Evolutionary conservation across 352 stramenopile species (phyloP).

Genomic region (Globisporangium echinulatum): DNA sequence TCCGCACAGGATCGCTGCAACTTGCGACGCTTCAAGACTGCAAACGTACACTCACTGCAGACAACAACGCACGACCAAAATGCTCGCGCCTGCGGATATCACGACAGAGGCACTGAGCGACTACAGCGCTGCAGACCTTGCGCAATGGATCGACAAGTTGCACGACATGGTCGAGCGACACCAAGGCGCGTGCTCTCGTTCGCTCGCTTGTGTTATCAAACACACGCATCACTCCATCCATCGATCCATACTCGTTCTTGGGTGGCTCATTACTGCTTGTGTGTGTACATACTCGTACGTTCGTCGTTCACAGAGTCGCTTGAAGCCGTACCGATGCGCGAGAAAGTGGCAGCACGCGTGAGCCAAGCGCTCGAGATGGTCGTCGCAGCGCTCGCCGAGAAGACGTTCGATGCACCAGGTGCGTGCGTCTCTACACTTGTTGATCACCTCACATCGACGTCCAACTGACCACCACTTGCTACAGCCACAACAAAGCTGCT

Average conservation of each 20-base stretch:
- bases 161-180: constrained; percentile 20
- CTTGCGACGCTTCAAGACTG: too few relatives aligned
- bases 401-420: constrained; percentile 19
- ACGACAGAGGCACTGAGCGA: background rate
- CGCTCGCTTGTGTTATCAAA: background rate
- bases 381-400: constrained; percentile 4
- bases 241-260: too few relatives aligned
- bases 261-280: too few relatives aligned
- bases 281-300: too few relatives aligned
- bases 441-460: background rate
- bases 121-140: constrained; percentile 4
- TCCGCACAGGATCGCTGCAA: too few relatives aligned
- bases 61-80: background rate
- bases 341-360: constrained; percentile 15
- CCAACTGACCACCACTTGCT: background rate
- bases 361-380: constrained; percentile 8
- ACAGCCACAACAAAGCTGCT: constrained; percentile 23
- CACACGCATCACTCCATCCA: too few relatives aligned
- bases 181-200: constrained; percentile 10
- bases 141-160: constrained; percentile 37
- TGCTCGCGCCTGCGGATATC: constrained; percentile 1
- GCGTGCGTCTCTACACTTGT: background rate
- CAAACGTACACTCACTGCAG: too few relatives aligned
- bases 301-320: constrained; percentile 11
- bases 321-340: constrained; percentile 12